Base-by-base conservation (phyloP, 2,329 filamentous ascomycete genomes). In the Fusarium piperis region DNA sequence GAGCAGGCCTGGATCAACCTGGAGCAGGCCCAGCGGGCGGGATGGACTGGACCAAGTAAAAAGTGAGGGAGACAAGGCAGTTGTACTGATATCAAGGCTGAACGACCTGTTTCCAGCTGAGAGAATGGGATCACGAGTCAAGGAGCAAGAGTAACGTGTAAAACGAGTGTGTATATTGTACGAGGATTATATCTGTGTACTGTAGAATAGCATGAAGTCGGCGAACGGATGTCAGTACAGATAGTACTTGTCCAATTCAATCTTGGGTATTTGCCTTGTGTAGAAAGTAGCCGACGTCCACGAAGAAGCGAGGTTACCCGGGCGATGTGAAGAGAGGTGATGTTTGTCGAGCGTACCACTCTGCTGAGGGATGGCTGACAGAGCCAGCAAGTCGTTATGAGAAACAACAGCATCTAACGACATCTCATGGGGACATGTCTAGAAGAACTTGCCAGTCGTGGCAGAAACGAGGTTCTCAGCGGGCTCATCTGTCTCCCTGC, bases 381-480 rank as follows among this genome's bases (percentile, higher is more conserved):
- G 8, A 48, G 36, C 2, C 5, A 16, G 35, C n/a, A 44, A 36
- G 53, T 32, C 23, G 35, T 32, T 12, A 13, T 35, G 6, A 51
- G 39, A 48, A 66, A 59, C 62, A n/a, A 33, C 60, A 53, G 41
- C 51, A 64, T 70, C 51, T 28, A 62, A 33, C 7, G 55, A 52
- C 52, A 68, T 62, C 64, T 65, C 61, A 32, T 44, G 4, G 38
- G 28, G n/a, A 56, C 28, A 30, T 12, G 16, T 32, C 74, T 81
- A 89, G 72, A 89, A 88, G 79, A 89, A 89, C 80, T 86, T 89
- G 67, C 87, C 87, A 51, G 82, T 76, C 71, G 84, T 84, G 46
- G 79, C 75, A 28, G 76, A 66, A 16, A 76, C 66, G 36, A 78
- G 41, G 26, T 67, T 72, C 44, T 78, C 76, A 2, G 70, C 65